phyloP scores from a whole-genome alignment of 305 asterid species.

The Solanum hybrid region DNA sequence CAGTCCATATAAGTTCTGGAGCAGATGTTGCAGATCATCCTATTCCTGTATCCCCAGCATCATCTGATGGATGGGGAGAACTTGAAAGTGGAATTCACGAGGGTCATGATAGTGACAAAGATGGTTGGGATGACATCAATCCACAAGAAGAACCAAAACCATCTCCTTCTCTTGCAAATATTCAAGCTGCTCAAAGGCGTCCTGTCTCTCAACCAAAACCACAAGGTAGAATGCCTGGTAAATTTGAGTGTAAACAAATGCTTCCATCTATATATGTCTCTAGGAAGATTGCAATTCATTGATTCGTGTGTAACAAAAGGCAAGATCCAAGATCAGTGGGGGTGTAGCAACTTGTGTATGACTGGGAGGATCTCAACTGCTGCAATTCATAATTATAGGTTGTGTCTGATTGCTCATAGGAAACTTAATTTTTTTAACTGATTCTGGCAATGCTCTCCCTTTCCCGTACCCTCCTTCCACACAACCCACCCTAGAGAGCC shows the following conservation, averaged over 20 bases:
- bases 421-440: background rate
- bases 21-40: slow-evolving; percentile 44
- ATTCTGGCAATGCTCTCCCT: background rate
- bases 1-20: slow-evolving; percentile 41
- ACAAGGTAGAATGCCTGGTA: slow-evolving; percentile 40
- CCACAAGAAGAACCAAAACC: slow-evolving; percentile 73
- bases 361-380: background rate
- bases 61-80: slow-evolving; percentile 98
- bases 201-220: slow-evolving; percentile 65
- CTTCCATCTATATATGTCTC: background rate
- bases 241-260: background rate
- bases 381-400: background rate
- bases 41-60: slow-evolving; percentile 60
- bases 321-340: background rate
- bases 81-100: slow-evolving; percentile 62
- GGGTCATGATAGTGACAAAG: slow-evolving; percentile 47
- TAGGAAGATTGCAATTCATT: background rate
- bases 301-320: background rate
- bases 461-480: background rate
- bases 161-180: slow-evolving; percentile 69
- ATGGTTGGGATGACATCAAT: slow-evolving; percentile 93
- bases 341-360: background rate
- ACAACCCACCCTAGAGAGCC: background rate
- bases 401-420: background rate
- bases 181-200: slow-evolving; percentile 88